Evolutionary conservation across 345 rosid species (phyloP).

Genomic region (Sisymbrium irio): DNA sequence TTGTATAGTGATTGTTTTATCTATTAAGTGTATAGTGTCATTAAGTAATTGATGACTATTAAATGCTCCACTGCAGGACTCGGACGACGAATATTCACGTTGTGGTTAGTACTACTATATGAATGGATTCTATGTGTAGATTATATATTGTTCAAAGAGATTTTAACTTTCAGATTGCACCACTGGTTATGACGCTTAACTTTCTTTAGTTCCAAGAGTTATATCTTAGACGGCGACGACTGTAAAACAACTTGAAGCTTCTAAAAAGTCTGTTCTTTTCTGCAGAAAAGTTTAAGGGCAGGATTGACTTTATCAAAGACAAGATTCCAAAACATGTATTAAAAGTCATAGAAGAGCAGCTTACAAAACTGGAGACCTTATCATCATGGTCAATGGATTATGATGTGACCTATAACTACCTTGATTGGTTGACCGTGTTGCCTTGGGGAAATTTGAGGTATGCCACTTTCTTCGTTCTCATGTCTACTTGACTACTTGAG

Average conservation of each 20-base stretch:
- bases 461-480: background rate
- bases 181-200: background rate
- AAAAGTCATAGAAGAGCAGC: slow-evolving; percentile 89
- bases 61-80: slow-evolving; percentile 51
- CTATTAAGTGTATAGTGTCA: background rate
- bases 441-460: slow-evolving; percentile 95
- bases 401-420: slow-evolving; percentile 75
- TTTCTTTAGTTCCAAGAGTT: no score
- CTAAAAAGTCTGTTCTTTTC: background rate
- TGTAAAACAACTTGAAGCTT: background rate
- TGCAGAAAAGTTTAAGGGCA: slow-evolving; percentile 80
- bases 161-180: background rate
- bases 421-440: slow-evolving; percentile 87
- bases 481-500: background rate
- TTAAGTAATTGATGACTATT: background rate
- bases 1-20: background rate
- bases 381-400: slow-evolving; percentile 83
- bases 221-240: no score
- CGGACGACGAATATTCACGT: slow-evolving; percentile 78
- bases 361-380: slow-evolving; percentile 73
- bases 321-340: slow-evolving; percentile 77
- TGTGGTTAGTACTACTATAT: slow-evolving; percentile 46
- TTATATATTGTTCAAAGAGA: background rate
- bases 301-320: slow-evolving; percentile 64
- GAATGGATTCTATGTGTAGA: background rate